These are phyloP conservation scores for Thalassiosira exigua DNA, from an alignment of 352 stramenopile species.

Conservation along the genomic window DNA sequence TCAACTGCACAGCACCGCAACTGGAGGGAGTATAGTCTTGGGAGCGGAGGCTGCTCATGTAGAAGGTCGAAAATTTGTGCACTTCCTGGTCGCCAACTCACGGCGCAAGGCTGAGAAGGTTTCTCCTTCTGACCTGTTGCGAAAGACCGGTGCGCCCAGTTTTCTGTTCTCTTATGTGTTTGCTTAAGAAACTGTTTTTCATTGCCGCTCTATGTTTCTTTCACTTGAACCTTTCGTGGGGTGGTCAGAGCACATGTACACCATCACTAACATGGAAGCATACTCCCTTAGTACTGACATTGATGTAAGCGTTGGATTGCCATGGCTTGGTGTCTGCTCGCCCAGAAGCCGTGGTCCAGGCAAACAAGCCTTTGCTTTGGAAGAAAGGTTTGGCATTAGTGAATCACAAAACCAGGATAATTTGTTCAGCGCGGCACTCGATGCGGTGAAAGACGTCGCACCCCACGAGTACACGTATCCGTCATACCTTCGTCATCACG, in stretches of 20 bases:
- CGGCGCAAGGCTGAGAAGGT: conserved; percentile 36
- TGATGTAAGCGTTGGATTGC: conserved; percentile 63
- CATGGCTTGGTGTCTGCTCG: conserved; percentile 62
- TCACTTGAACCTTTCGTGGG: conserved; percentile 5
- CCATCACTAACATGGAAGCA: conserved; percentile 64
- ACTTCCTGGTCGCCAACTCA: conserved; percentile 45
- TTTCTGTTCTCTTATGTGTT: no score
- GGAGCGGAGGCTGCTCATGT: conserved; percentile 63
- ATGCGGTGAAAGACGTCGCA: conserved; percentile 15
- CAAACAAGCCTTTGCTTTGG: conserved; percentile 12
- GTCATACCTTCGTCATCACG: conserved; percentile 43
- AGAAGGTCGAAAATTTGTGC: conserved; percentile 66
- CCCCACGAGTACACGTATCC: conserved; percentile 43
- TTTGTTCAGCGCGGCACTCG: not conserved
- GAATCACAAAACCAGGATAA: conserved; percentile 5
- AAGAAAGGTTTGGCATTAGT: conserved; percentile 48
- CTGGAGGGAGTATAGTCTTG: conserved; percentile 65
- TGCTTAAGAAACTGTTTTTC: no score
- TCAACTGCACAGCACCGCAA: conserved; percentile 62
- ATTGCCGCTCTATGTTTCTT: conserved; percentile 1
- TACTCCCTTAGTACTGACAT: conserved; percentile 59
- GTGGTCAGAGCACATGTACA: conserved; percentile 58
- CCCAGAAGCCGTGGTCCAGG: not conserved
- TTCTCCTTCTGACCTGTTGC: conserved; percentile 54
- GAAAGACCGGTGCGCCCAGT: conserved; percentile 52